Evolutionary conservation across 345 rosid genomes (phyloP), one percentile per base, ranked within the genome.

Genomic region (Citrus trifoliata): DNA sequence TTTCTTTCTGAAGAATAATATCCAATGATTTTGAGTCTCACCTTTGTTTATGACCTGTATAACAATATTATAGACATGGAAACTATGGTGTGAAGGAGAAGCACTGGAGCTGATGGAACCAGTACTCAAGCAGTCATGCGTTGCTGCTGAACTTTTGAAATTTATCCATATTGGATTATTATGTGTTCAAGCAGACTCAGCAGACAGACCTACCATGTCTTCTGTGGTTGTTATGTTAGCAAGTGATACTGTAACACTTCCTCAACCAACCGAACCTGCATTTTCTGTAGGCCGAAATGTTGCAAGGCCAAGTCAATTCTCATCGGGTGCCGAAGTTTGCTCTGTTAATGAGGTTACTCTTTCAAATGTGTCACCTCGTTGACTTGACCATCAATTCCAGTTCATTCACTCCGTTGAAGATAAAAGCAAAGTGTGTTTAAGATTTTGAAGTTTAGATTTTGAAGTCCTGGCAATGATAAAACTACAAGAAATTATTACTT

Each of bases 101-200:
- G 7, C 56, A 51, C 7, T 16, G 56, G 56, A 18, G 56, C 56
- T 51, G 56, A 51, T 51, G 56, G 56, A 51, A 0, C 56, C 56
- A 16, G 21, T 51, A 16, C 19, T 51, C 56, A 51, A 51, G 56
- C 56, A 51, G 21, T 51, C 56, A 51, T 51, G 22, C 22, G 21
- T 51, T 51, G 6, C 56, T 6, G 6, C 22, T 51, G 56, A 51
- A 51, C 56, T 51, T 51, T 18, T 51, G 56, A 51, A 51, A 51
- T 51, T 14, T 16, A 51, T 51, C 19, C 56, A 51, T 1, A 51
- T 51, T 51, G 56, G 22, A 51, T 30, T 73, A 27, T 38, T 81
- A 59, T 67, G 80, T 7, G 66, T 77, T 19, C 84, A 81, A 18
- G 78, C 67, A 78, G 74, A 77, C 55, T 40, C 78, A 33, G 42